Percentiles rank a stretch among this genome's conserved stretches.
Conservation (phyloP, 2,329 filamentous ascomycete species). For the Coniochaeta hoffmannii region DNA sequence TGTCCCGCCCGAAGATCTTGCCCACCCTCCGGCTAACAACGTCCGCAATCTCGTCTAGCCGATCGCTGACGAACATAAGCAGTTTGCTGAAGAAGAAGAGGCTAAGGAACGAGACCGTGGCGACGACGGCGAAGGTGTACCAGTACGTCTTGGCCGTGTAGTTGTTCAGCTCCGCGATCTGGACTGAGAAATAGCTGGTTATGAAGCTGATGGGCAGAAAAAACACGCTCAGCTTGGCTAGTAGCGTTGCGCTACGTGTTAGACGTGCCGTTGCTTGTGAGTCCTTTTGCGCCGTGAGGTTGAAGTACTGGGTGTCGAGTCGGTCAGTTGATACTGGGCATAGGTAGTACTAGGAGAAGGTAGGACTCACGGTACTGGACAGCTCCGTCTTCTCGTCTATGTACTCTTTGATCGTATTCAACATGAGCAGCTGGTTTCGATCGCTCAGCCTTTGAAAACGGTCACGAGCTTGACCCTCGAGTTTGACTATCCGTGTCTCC, state of each 20-base stretch:
- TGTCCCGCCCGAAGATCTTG: background rate
- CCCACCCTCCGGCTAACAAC: background rate
- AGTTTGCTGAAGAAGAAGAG: conserved; percentile 46
- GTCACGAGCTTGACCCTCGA: conserved; percentile 44
- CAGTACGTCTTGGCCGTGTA: conserved; percentile 61
- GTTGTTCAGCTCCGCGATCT: conserved; percentile 47
- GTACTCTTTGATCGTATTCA: conserved; percentile 55
- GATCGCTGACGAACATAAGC: conserved; percentile 37
- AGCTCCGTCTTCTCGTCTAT: conserved; percentile 64
- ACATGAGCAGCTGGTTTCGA: conserved; percentile 50
- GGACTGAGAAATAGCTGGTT: conserved; percentile 66
- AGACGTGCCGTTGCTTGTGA: conserved; percentile 64
- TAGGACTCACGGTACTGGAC: conserved; percentile 51
- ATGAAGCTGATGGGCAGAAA: conserved; percentile 70
- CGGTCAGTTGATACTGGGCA: background rate
- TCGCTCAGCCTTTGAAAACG: conserved; percentile 54
- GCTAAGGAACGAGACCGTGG: conserved; percentile 49
- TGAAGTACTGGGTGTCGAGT: conserved; percentile 55
- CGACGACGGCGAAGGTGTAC: conserved; percentile 57
- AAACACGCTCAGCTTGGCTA: conserved; percentile 68
- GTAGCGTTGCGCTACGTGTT: conserved; percentile 62
- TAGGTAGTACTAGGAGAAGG: conserved; percentile 1
- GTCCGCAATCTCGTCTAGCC: conserved; percentile 28
- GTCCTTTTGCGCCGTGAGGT: conserved; percentile 68
- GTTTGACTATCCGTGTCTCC: conserved; percentile 24